Evolutionary conservation across 306 rosid species (phyloP), one percentile per base, ranked within the genome.

Genomic region (Datisca glomerata): DNA sequence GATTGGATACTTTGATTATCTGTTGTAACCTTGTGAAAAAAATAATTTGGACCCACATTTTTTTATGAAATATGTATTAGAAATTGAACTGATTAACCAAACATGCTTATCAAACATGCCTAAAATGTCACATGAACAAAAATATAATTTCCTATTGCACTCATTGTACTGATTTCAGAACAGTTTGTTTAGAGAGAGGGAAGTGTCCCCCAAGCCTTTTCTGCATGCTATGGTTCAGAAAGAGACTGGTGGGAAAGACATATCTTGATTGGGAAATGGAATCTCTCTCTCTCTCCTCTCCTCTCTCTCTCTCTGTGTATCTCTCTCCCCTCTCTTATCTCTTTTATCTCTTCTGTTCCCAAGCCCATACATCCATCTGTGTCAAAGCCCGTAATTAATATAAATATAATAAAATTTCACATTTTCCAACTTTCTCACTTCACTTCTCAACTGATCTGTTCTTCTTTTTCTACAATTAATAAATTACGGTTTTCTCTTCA

Each of bases 271-370:
- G 84, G 75, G 70, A 81, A 74, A 58, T 59, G 74, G 56, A 62
- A 57, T 56, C 49, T 72, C 46, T 45, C 21, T 29, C 59, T 55
- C 56, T 19, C 64, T 44, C 47, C 42, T 51, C 57, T 53, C 48
- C 45, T 44, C 21, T 41, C 60, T 55, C 56, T 51, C 19, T 54
- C 27, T 57, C 18, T 56, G 40, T 38, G n/a, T n/a, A n/a, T 45
- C 21, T 29, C 59, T 55, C 56, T 19, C 64, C 39, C 47, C 42
- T 51, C 57, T 53, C 48, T 41, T 44, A 71, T 55, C 55, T 40
- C 53, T 65, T 68, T 76, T 64, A 68, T 85, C 93, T 68, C 67
- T 53, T 57, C 65, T 63, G 75, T 67, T 76, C 63, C 80, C 83
- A 74, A 66, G 60, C 85, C 96, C 95, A 74, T 69, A 63, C 85